These are phyloP conservation scores for Aspergillus sp. DNA, from an alignment of 2,329 filamentous ascomycete species.

Conservation along the genomic window DNA sequence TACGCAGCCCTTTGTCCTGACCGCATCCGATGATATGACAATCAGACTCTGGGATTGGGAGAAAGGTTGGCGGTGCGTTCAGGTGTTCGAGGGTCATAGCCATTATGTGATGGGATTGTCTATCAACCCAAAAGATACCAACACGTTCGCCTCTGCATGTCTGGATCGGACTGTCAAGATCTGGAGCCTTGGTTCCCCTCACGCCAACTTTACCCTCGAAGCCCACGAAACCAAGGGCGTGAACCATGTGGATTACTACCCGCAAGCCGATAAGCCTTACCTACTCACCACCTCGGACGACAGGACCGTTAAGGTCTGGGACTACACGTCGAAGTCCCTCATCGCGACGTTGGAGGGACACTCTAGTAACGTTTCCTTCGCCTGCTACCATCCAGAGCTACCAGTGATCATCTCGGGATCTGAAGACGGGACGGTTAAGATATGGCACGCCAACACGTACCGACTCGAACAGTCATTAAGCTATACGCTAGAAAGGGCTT, in stretches of 20 bases:
- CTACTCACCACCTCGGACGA: slow-evolving; percentile 95
- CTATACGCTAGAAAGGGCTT: slow-evolving; percentile 90
- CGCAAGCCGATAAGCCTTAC: slow-evolving; percentile 64
- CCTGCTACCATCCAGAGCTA: slow-evolving; percentile 93
- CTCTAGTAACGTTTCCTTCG: slow-evolving; percentile 96
- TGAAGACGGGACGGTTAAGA: slow-evolving; percentile 92
- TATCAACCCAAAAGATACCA: slow-evolving; percentile 96
- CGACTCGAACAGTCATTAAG: slow-evolving; percentile 90
- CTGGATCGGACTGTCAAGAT: slow-evolving; percentile 96
- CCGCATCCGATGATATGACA: slow-evolving; percentile 95
- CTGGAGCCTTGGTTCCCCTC: slow-evolving; percentile 89
- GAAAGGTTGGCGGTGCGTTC: slow-evolving; percentile 93
- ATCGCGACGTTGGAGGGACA: slow-evolving; percentile 96
- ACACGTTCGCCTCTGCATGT: slow-evolving; percentile 87
- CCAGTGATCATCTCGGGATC: slow-evolving; percentile 97
- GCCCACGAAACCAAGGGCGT: slow-evolving; percentile 96
- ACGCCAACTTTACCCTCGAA: slow-evolving; percentile 91
- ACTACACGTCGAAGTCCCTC: slow-evolving; percentile 95
- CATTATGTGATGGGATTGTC: slow-evolving; percentile 96
- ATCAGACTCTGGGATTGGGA: slow-evolving; percentile 99
- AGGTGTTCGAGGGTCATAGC: slow-evolving; percentile 90
- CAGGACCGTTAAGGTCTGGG: slow-evolving; percentile 95
- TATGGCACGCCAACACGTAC: slow-evolving; percentile 98
- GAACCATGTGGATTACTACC: slow-evolving; percentile 88
- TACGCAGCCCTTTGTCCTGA: slow-evolving; percentile 88